A percentile compares a stretch with the other conserved stretches of the same genome.
Evolutionary conservation across 2,329 filamentous ascomycete genomes (phyloP).

Genomic region (Claviceps capensis): DNA sequence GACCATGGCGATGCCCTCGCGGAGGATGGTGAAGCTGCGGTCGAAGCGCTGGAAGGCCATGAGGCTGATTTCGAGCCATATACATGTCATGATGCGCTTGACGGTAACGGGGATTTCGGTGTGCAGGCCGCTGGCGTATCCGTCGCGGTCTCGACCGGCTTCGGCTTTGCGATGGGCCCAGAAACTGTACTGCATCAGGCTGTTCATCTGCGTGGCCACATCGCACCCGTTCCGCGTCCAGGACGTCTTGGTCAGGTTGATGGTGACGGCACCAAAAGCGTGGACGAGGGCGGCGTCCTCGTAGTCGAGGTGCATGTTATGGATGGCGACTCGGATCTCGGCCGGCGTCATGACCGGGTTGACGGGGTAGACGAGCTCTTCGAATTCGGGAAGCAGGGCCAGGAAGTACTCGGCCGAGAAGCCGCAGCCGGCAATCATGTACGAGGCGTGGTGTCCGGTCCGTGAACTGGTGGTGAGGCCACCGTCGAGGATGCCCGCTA

Average conservation of each 20-base stretch:
- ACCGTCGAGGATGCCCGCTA: conserved; percentile 14
- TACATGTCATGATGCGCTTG: conserved; percentile 31
- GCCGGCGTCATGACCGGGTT: conserved; percentile 20
- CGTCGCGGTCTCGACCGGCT: conserved; percentile 18
- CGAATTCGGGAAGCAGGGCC: conserved; percentile 19
- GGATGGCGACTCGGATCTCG: conserved; percentile 19
- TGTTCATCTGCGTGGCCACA: conserved; percentile 16
- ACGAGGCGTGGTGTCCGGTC: neutral
- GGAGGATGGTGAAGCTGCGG: conserved; percentile 32
- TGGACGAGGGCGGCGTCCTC: conserved; percentile 24
- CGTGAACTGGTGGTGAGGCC: conserved; percentile 1
- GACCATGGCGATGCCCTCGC: conserved; percentile 31
- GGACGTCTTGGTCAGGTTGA: conserved; percentile 20
- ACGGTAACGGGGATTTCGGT: conserved; percentile 26
- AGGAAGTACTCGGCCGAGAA: conserved; percentile 21
- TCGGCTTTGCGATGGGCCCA: conserved; percentile 14
- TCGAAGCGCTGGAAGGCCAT: conserved; percentile 33
- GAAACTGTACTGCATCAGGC: conserved; percentile 12
- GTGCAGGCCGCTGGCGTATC: conserved; percentile 16
- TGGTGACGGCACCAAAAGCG: conserved; percentile 22
- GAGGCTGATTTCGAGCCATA: conserved; percentile 37
- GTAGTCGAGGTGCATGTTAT: conserved; percentile 17
- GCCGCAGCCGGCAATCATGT: conserved; percentile 4
- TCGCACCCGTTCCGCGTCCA: conserved; percentile 16
- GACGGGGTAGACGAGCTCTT: conserved; percentile 23